Evolutionary conservation across 192 early-diverging fungal genomes (phyloP).

Genomic region (Entomortierella chlamydospora): DNA sequence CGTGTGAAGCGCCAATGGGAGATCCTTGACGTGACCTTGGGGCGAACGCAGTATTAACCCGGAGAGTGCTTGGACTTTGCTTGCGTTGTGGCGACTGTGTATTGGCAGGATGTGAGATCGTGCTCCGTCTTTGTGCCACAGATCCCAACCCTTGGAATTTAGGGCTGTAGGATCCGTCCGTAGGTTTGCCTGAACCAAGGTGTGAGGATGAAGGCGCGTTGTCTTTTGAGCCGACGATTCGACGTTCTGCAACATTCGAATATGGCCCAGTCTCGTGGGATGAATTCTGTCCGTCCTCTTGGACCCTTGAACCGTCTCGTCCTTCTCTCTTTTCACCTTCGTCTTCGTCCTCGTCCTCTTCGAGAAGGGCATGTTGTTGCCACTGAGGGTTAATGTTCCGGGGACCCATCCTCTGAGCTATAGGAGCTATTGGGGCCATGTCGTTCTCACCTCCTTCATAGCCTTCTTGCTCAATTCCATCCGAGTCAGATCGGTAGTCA

Average conservation of each 20-base stretch:
- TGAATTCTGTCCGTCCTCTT: constrained; percentile 17
- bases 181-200: neutral
- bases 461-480: neutral
- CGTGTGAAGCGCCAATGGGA: constrained; percentile 7
- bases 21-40: constrained; percentile 33
- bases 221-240: neutral
- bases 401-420: constrained; percentile 4
- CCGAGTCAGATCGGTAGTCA: neutral
- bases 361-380: constrained; percentile 10
- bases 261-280: constrained; percentile 39
- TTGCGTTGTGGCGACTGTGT: neutral
- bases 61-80: constrained; percentile 15
- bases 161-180: neutral
- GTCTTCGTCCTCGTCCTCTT: constrained; percentile 19
- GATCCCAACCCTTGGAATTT: constrained; percentile 8
- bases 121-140: constrained; percentile 25
- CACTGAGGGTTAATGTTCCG: constrained; percentile 31
- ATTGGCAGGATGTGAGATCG: constrained; percentile 26
- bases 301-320: neutral
- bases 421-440: constrained; percentile 5
- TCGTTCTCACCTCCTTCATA: neutral
- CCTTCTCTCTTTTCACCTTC: neutral
- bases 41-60: constrained; percentile 24
- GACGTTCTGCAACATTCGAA: constrained; percentile 1
- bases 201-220: neutral